Percentiles rank a stretch among this genome's conserved stretches.
Conservation (phyloP, 495 filamentous ascomycete genomes). For the Astrothelium subdiscretum region DNA sequence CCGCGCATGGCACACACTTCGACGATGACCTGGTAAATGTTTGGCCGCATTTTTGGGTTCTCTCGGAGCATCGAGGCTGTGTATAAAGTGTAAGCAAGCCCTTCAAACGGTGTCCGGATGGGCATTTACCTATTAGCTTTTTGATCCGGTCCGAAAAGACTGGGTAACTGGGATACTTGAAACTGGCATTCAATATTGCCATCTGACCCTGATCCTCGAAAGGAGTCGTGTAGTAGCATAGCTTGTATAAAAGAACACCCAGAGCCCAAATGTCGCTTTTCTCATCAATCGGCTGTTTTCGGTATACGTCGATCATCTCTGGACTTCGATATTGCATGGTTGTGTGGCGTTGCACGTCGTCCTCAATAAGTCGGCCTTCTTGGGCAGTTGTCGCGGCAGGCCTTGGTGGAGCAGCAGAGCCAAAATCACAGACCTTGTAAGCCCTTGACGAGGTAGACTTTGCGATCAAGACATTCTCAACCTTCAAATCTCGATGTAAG, state of each 20-base stretch:
- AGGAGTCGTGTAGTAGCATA: slow-evolving; percentile 98
- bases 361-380: slow-evolving; percentile 85
- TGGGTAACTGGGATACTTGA: slow-evolving; percentile 82
- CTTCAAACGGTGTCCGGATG: background rate
- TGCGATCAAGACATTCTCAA: slow-evolving; percentile 94
- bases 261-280: slow-evolving; percentile 99
- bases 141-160: slow-evolving; percentile 82
- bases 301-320: slow-evolving; percentile 97
- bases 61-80: slow-evolving; percentile 85
- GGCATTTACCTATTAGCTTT: slow-evolving; percentile 69
- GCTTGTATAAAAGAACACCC: slow-evolving; percentile 90
- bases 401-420: slow-evolving; percentile 73
- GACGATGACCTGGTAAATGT: slow-evolving; percentile 82
- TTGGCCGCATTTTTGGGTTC: slow-evolving; percentile 68
- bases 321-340: slow-evolving; percentile 95
- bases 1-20: slow-evolving; percentile 85
- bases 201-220: slow-evolving; percentile 97
- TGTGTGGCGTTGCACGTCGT: slow-evolving; percentile 94
- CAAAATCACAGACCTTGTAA: slow-evolving; percentile 98
- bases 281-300: slow-evolving; percentile 94
- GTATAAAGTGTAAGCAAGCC: background rate
- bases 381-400: slow-evolving; percentile 72
- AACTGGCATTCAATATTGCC: slow-evolving; percentile 94
- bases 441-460: slow-evolving; percentile 39
- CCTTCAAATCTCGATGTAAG: slow-evolving; percentile 89